A percentile compares a stretch with the other conserved stretches of the same genome.
phyloP scores from a whole-genome alignment of 1,139 yeast genomes.

The Blastobotrys indianensis region DNA sequence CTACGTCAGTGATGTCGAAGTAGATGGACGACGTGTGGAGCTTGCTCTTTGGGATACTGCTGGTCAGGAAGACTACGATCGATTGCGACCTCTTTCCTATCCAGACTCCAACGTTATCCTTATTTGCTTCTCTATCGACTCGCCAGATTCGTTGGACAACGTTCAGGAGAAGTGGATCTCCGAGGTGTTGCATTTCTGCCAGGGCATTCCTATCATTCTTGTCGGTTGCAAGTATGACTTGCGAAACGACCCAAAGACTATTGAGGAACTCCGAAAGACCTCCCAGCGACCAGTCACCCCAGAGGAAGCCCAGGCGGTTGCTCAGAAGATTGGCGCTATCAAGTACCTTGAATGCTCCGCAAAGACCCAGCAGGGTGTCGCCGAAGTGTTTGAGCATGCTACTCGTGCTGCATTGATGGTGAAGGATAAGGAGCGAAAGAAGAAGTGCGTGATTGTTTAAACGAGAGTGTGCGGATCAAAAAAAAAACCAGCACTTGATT shows the following conservation, averaged over 20 bases:
- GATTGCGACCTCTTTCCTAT: slow-evolving; percentile 87
- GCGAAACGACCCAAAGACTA: slow-evolving; percentile 69
- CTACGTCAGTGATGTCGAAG: slow-evolving; percentile 91
- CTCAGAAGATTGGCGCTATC: slow-evolving; percentile 71
- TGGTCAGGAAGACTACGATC: slow-evolving; percentile 95
- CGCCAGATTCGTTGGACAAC: slow-evolving; percentile 89
- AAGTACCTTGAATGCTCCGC: slow-evolving; percentile 85
- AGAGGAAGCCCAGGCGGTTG: slow-evolving; percentile 82
- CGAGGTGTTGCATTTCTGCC: slow-evolving; percentile 91
- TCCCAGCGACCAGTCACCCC: slow-evolving; percentile 82
- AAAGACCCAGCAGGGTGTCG: slow-evolving; percentile 69
- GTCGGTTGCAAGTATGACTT: slow-evolving; percentile 90
- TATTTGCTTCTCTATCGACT: slow-evolving; percentile 85
- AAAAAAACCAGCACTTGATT: background rate
- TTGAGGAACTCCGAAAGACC: slow-evolving; percentile 72
- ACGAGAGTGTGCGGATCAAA: too few species aligned
- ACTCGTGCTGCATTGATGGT: slow-evolving; percentile 80
- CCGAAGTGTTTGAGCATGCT: slow-evolving; percentile 79
- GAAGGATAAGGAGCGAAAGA: slow-evolving; percentile 41
- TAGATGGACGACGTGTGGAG: slow-evolving; percentile 87
- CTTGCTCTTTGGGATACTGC: slow-evolving; percentile 98
- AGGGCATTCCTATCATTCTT: slow-evolving; percentile 85
- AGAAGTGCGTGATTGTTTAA: slow-evolving; percentile 52
- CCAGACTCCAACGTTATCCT: slow-evolving; percentile 90
- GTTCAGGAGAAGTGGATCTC: slow-evolving; percentile 94